Evolutionary conservation across 495 filamentous ascomycete species (phyloP).

Genomic region (Penicillium bovifimosum): DNA sequence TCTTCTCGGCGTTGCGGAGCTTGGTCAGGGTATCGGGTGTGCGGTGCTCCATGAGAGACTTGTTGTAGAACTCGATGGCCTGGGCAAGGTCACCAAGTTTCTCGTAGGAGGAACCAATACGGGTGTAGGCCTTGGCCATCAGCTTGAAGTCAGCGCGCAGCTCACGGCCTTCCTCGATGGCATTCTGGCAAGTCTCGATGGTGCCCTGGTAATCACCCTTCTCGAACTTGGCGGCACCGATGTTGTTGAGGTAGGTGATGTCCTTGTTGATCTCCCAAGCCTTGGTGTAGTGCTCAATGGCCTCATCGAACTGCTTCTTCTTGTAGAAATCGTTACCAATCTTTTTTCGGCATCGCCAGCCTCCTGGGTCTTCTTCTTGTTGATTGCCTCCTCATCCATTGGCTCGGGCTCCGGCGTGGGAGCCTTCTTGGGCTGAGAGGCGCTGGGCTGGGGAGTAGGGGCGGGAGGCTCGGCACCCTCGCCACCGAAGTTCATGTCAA

Average conservation of each 20-base stretch:
- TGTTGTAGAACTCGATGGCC: slow-evolving; percentile 88
- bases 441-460: slow-evolving; percentile 57
- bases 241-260: slow-evolving; percentile 95
- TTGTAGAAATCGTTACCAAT: slow-evolving; percentile 95
- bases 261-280: slow-evolving; percentile 95
- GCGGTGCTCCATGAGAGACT: slow-evolving; percentile 91
- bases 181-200: slow-evolving; percentile 81
- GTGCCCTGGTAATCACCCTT: slow-evolving; percentile 86
- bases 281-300: slow-evolving; percentile 91
- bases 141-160: slow-evolving; percentile 92
- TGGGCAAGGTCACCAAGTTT: slow-evolving; percentile 73
- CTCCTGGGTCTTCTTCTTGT: slow-evolving; percentile 84
- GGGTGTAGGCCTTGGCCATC: slow-evolving; percentile 89
- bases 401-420: slow-evolving; percentile 58
- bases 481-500: slow-evolving; percentile 82
- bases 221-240: slow-evolving; percentile 90
- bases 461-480: slow-evolving; percentile 60
- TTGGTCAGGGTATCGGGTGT: slow-evolving; percentile 91
- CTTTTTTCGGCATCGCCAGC: slow-evolving; percentile 88
- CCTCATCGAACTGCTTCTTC: slow-evolving; percentile 91
- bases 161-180: slow-evolving; percentile 80
- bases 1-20: slow-evolving; percentile 88
- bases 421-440: slow-evolving; percentile 50
- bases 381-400: slow-evolving; percentile 73
- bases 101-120: slow-evolving; percentile 87